Base-by-base conservation (phyloP, 495 filamentous ascomycete genomes). In the Aspergillus funiculosus region DNA sequence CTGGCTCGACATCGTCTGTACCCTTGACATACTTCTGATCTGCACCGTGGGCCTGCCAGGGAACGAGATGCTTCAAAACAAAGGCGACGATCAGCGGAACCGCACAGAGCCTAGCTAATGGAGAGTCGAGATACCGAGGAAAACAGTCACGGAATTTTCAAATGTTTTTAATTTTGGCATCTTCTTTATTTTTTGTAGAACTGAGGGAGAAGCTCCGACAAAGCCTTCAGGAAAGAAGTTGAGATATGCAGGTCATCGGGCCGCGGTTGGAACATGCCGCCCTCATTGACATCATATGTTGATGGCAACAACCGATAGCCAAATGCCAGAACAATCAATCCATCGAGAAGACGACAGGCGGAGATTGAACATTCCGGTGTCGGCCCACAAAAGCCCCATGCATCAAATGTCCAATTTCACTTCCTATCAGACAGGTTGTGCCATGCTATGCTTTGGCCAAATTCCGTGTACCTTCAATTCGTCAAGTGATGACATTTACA, bases 231-330 rank as follows among this genome's bases (percentile, higher is more conserved):
- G 22, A 51, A 36, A 39, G 28, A 42, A 45, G 40, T 62, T 56
- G 52, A 55, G 54, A 66, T 61, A 62, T 59, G 60, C 62, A 64
- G 64, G 64, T 69, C 62, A 61, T 56, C 56, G 56, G 46, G 54
- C 52, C 53, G 19, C 8, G 58, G 51, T 55, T 36, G 50, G n/a
- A 40, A 44, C 46, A 42, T 44, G 57, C 53, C 56, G 52, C 47
- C 48, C 46, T 24, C 36, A 25, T 30, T 42, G 46, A 46, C 37
- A 40, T 51, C 18, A 42, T 28, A 38, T 14, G 20, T n/a, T n/a
- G n/a, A 37, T 47, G 43, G 46, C 43, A 46, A 35, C 39, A 38
- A 43, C 49, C 57, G 50, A 51, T 45, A 38, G 30, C 53, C 53
- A 63, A 57, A 60, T 58, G 67, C 63, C 56, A 59, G 56, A 61